A percentile compares a stretch with the other conserved stretches of the same genome.
phyloP scores from a whole-genome alignment of 1,284 basidiomycete genomes.

The Cutaneotrichosporon sp. region DNA sequence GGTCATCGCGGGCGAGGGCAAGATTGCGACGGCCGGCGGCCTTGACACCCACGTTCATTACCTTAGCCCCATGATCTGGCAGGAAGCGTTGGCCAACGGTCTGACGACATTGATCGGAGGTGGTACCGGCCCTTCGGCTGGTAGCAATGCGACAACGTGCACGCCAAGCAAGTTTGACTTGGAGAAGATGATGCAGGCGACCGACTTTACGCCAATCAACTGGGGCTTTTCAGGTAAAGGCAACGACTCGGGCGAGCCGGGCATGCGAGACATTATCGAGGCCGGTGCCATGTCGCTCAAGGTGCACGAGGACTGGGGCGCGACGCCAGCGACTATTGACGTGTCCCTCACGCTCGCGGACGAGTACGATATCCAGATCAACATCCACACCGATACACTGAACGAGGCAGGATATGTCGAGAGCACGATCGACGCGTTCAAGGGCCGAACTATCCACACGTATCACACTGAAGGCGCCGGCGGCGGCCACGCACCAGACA shows the following conservation, averaged over 20 bases:
- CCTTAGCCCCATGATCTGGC: conserved; percentile 85
- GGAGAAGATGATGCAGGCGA: conserved; percentile 78
- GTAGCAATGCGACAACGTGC: conserved; percentile 90
- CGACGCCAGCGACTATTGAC: conserved; percentile 78
- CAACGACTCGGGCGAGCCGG: conserved; percentile 71
- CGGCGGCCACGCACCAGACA: conserved; percentile 96
- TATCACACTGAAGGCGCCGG: conserved; percentile 94
- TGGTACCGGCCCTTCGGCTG: conserved; percentile 86
- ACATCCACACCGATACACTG: conserved; percentile 95
- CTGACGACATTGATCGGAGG: conserved; percentile 88
- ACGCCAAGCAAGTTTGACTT: conserved; percentile 85
- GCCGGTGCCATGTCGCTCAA: conserved; percentile 91
- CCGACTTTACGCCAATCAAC: conserved; percentile 84
- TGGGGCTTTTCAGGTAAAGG: conserved; percentile 91
- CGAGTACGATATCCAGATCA: conserved; percentile 91
- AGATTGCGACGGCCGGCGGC: conserved; percentile 89
- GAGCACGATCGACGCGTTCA: conserved; percentile 87
- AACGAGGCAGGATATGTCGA: conserved; percentile 72
- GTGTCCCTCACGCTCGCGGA: conserved; percentile 78
- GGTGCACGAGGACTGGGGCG: conserved; percentile 98
- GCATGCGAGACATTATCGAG: conserved; percentile 72
- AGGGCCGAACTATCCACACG: conserved; percentile 90
- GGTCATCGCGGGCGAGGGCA: conserved; percentile 82
- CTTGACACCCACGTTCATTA: conserved; percentile 90
- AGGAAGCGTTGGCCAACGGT: conserved; percentile 54